phyloP scores from a whole-genome alignment of 2,329 filamentous ascomycete genomes.

The Neopestalotiopsis sp. region DNA sequence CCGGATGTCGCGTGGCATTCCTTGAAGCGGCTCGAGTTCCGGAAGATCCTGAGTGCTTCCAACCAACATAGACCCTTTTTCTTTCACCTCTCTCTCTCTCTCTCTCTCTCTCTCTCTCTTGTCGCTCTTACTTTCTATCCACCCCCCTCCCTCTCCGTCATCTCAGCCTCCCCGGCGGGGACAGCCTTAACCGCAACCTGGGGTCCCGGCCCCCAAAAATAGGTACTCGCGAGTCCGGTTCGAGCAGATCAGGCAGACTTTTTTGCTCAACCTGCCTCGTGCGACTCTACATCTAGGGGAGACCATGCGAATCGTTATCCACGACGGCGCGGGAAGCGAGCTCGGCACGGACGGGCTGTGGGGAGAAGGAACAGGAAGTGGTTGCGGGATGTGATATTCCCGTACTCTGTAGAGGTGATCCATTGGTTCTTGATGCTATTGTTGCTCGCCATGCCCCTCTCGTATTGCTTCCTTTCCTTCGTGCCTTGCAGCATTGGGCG shows the following conservation, averaged over 20 bases:
- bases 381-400: not conserved
- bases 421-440: not conserved
- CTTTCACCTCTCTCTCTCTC: not conserved
- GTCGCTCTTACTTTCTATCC: no score
- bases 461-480: not conserved
- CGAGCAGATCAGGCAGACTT: not conserved
- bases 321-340: not conserved
- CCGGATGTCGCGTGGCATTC: not conserved
- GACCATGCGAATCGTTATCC: not conserved
- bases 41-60: not conserved
- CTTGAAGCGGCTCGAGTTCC: not conserved
- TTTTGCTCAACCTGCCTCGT: not conserved
- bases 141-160: no score
- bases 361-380: not conserved
- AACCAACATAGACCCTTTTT: not conserved
- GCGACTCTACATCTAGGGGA: not conserved
- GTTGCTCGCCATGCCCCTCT: not conserved
- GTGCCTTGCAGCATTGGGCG: not conserved
- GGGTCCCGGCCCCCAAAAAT: constrained; percentile 3
- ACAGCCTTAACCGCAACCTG: not conserved
- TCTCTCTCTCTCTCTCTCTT: not conserved
- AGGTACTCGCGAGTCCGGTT: not conserved
- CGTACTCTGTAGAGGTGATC: not conserved
- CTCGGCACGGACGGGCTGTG: not conserved
- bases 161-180: not conserved